Conservation (phyloP, 768 basidiomycete species). For the Rhizopogon rudus region DNA sequence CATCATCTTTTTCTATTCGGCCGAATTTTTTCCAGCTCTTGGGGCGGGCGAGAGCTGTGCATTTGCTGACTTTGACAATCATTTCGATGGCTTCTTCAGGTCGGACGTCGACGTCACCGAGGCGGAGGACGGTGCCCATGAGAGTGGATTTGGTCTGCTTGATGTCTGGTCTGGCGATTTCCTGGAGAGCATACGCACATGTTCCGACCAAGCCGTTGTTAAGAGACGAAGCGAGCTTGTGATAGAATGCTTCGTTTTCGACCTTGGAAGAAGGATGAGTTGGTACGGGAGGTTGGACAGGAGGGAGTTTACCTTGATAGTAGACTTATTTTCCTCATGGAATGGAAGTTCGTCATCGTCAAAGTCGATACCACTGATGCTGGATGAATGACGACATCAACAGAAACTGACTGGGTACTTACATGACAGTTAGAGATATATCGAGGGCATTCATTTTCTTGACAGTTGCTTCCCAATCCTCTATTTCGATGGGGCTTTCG, state of each 20-base stretch:
- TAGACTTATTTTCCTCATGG: slow-evolving; percentile 61
- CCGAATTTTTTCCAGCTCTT: slow-evolving; percentile 79
- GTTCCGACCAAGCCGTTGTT: slow-evolving; percentile 23
- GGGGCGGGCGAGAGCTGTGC: slow-evolving; percentile 63
- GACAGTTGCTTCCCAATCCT: slow-evolving; percentile 70
- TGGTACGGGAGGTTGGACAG: background rate
- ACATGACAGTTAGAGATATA: slow-evolving; percentile 72
- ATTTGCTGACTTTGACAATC: slow-evolving; percentile 72
- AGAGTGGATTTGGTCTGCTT: slow-evolving; percentile 66
- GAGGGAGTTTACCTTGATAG: slow-evolving; percentile 56
- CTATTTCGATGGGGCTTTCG: slow-evolving; percentile 64
- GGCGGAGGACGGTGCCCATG: slow-evolving; percentile 57
- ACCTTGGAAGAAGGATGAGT: slow-evolving; percentile 35
- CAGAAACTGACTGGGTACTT: slow-evolving; percentile 15
- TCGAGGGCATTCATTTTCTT: slow-evolving; percentile 57
- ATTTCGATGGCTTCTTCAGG: slow-evolving; percentile 74
- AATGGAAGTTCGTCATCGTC: slow-evolving; percentile 66
- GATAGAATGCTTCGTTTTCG: slow-evolving; percentile 73
- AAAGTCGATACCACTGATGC: slow-evolving; percentile 79
- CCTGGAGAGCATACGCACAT: slow-evolving; percentile 24
- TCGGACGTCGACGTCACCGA: slow-evolving; percentile 70
- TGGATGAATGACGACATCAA: background rate
- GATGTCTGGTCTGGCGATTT: slow-evolving; percentile 46
- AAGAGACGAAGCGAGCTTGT: slow-evolving; percentile 36
- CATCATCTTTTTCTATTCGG: slow-evolving; percentile 30